These are phyloP conservation scores for Hericium coralloides DNA, from an alignment of 768 basidiomycete genomes.

Conservation along the genomic window DNA sequence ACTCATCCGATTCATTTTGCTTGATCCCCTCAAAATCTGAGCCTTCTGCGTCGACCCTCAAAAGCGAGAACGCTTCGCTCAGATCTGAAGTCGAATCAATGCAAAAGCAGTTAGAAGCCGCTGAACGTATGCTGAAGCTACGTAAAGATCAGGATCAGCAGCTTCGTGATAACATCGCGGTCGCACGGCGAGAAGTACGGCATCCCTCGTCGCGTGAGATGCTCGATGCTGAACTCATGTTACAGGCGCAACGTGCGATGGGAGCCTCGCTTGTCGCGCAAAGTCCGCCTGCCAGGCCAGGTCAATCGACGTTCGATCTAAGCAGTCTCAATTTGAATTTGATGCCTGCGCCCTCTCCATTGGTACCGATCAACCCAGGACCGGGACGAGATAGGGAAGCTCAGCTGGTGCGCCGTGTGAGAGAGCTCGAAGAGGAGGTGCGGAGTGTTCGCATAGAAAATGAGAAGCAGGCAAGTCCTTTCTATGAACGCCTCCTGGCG, in stretches of 20 bases:
- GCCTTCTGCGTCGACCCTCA: slow-evolving; percentile 37
- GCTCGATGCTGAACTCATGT: background rate
- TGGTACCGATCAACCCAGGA: slow-evolving; percentile 41
- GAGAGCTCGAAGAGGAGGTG: slow-evolving; percentile 78
- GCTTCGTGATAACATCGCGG: slow-evolving; percentile 72
- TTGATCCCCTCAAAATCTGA: slow-evolving; percentile 59
- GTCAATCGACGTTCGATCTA: slow-evolving; percentile 39
- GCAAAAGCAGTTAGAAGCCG: slow-evolving; percentile 47
- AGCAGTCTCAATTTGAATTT: slow-evolving; percentile 46
- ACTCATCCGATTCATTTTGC: slow-evolving; percentile 75
- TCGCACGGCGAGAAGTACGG: slow-evolving; percentile 56
- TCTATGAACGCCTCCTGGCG: slow-evolving; percentile 9
- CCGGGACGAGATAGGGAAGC: slow-evolving; percentile 45
- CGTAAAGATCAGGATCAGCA: slow-evolving; percentile 75
- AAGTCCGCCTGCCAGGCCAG: slow-evolving; percentile 23
- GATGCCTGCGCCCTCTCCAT: slow-evolving; percentile 41
- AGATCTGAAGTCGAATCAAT: slow-evolving; percentile 51
- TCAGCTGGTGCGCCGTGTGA: slow-evolving; percentile 38
- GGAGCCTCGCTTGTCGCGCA: slow-evolving; percentile 55
- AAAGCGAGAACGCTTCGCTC: slow-evolving; percentile 59
- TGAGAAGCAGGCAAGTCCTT: slow-evolving; percentile 63
- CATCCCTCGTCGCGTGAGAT: background rate
- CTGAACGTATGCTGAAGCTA: slow-evolving; percentile 56
- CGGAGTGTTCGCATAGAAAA: slow-evolving; percentile 57
- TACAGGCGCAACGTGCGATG: slow-evolving; percentile 73